phyloP scores from a whole-genome alignment of 495 filamentous ascomycete species.

The Aspergillus mulundensis region DNA sequence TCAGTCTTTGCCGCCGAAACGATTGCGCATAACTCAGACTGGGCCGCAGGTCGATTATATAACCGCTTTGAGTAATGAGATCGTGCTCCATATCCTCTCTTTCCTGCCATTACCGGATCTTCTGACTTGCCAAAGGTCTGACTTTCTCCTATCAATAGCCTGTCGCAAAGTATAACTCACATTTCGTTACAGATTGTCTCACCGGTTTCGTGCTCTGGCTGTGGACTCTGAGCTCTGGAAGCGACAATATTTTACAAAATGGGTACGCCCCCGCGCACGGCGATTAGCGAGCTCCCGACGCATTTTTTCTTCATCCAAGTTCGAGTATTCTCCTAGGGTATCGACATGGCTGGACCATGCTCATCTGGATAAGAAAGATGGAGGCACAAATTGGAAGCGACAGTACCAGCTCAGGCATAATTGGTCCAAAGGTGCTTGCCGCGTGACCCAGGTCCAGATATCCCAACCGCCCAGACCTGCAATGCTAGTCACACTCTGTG shows the following conservation, averaged over 20 bases:
- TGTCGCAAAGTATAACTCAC: neutral
- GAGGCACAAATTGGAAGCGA: constrained; percentile 73
- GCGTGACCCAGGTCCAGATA: constrained; percentile 70
- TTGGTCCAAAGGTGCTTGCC: constrained; percentile 82
- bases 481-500: constrained; percentile 66
- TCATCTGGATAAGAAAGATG: constrained; percentile 49
- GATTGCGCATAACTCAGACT: constrained; percentile 27
- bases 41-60: constrained; percentile 35
- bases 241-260: constrained; percentile 78
- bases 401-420: constrained; percentile 90
- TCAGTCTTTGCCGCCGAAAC: constrained; percentile 29
- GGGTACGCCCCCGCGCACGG: constrained; percentile 78
- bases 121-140: constrained; percentile 61
- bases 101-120: constrained; percentile 67
- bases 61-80: constrained; percentile 76
- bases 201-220: constrained; percentile 67
- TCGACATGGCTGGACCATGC: constrained; percentile 82
- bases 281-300: constrained; percentile 67
- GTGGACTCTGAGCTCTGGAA: constrained; percentile 91
- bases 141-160: neutral
- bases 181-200: constrained; percentile 58
- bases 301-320: constrained; percentile 31
- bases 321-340: constrained; percentile 65
- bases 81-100: constrained; percentile 80
- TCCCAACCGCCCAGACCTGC: constrained; percentile 51